Evolutionary conservation across 768 basidiomycete species (phyloP).

Genomic region (Leccinum subgranulosum): DNA sequence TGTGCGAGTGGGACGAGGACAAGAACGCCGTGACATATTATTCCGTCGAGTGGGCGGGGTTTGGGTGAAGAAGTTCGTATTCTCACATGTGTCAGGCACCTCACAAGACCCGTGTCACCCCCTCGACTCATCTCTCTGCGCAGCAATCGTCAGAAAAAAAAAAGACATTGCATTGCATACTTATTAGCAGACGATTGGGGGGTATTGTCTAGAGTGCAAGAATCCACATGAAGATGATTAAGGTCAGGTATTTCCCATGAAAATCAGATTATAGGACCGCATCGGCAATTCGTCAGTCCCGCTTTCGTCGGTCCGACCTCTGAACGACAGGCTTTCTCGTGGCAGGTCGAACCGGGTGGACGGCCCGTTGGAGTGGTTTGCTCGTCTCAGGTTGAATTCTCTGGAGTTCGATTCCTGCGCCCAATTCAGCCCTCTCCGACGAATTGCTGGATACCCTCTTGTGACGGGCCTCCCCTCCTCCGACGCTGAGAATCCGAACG

Average conservation of each 20-base stretch:
- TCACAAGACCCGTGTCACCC: background rate
- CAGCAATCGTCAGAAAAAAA: background rate
- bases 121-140: background rate
- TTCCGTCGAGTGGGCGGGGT: conserved; percentile 89
- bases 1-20: conserved; percentile 85
- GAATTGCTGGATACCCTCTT: conserved; percentile 43
- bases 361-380: conserved; percentile 10
- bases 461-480: conserved; percentile 31
- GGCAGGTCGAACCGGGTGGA: conserved; percentile 3
- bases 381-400: conserved; percentile 8
- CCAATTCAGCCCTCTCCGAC: conserved; percentile 62
- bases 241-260: background rate
- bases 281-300: conserved; percentile 35
- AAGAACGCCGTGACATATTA: conserved; percentile 66
- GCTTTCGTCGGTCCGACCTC: conserved; percentile 42
- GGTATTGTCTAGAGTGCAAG: conserved; percentile 10
- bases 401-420: conserved; percentile 36
- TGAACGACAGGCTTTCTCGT: conserved; percentile 18
- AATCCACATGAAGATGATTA: conserved; percentile 16
- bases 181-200: conserved; percentile 8
- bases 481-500: conserved; percentile 59
- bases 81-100: background rate
- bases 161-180: conserved; percentile 3
- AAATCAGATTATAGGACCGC: conserved; percentile 7
- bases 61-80: conserved; percentile 45